Evolutionary conservation across 306 rosid species (phyloP).

Genomic region (Glycine soja): DNA sequence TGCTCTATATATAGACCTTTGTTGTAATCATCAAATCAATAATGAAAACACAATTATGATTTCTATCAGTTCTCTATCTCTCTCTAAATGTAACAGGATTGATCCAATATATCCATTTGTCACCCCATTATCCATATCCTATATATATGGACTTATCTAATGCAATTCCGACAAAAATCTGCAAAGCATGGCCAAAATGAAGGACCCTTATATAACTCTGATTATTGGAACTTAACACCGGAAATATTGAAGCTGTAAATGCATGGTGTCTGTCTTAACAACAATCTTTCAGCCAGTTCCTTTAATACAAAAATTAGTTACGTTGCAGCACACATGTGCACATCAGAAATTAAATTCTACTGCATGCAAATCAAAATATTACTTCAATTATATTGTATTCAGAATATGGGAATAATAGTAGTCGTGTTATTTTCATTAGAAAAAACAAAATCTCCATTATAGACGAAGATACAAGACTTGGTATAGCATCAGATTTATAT

Average conservation of each 20-base stretch:
- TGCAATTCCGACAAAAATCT: background rate
- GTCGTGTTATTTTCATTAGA: background rate
- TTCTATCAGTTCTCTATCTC: no score
- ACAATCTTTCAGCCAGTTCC: slow-evolving; percentile 26
- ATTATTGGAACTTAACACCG: slow-evolving; percentile 23
- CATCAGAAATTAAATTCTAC: slow-evolving; percentile 19
- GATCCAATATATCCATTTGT: no score
- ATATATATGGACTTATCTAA: background rate
- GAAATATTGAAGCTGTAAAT: slow-evolving; percentile 12
- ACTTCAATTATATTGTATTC: background rate
- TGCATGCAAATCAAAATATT: background rate
- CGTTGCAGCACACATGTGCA: background rate
- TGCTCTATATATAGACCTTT: no score
- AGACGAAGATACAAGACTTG: no score
- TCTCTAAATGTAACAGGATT: no score
- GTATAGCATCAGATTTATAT: background rate
- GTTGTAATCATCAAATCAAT: no score
- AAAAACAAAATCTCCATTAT: background rate
- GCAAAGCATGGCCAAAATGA: slow-evolving; percentile 19
- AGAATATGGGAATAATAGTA: background rate
- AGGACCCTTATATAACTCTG: slow-evolving; percentile 1
- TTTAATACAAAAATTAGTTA: background rate
- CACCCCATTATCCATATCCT: no score
- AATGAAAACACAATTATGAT: no score
- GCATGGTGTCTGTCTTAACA: background rate